Base-by-base conservation (phyloP, 2,329 filamentous ascomycete genomes). In the Fusarium kyushuense region DNA sequence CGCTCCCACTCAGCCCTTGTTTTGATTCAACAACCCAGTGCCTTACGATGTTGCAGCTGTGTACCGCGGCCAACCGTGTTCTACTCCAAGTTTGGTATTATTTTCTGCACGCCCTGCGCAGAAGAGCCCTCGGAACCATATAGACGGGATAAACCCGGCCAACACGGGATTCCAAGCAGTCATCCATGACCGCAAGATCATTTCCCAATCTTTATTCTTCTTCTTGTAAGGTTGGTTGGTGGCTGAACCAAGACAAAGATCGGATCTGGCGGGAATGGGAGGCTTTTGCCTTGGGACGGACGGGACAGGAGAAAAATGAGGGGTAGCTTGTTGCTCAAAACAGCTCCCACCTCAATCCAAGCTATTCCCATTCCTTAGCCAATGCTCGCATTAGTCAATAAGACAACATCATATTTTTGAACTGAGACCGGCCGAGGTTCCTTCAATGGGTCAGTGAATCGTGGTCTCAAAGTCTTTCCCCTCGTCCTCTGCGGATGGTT, bases 301-400 rank as follows among this genome's bases (percentile, higher is more conserved):
- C 51, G 29, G 29, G 13, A 47, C 23, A 21, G 54, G 23, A 49
- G 13, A 36, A 54, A n/a, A 51, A 51, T 63, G 62, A 69, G 62
- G 62, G 57, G 66, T 70, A 58, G 52, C 57, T 69, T 47, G 33
- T 27, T 64, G 21, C 53, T 46, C 53, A 64, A 52, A 51, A 43
- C 43, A 45, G 45, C 33, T 57, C 23, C 25, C 46, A 35, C 25
- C 45, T 48, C 33, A 30, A 45, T 27, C 12, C n/a, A 45, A 45
- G 42, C 45, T 29, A 19, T 45, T 32, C 21, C n/a, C 51, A 25
- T 30, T 47, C 46, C 30, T 57, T 51, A 29, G 46, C 21, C 21
- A 40, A 68, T 57, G 45, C 40, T 32, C n/a, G 17, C 4, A 47
- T 32, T 38, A 41, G 41, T 38, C 17, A 49, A 38, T 13, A 27